phyloP scores from a whole-genome alignment of 306 rosid species.

The Cotoneaster glaucophyllus region DNA sequence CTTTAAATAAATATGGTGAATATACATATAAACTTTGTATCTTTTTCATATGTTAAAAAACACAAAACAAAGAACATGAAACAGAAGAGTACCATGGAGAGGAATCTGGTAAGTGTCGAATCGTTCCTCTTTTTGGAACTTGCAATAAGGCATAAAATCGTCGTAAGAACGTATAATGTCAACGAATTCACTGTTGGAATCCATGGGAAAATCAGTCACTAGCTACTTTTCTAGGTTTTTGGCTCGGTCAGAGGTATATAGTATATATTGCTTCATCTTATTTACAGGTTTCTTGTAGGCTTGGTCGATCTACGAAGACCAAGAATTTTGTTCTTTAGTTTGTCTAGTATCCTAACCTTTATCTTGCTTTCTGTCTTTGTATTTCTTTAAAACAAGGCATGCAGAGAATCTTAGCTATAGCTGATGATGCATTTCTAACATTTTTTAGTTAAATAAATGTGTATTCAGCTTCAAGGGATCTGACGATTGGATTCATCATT shows the following conservation, averaged over 20 bases:
- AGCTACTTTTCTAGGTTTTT: background rate
- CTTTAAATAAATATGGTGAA: too few species aligned
- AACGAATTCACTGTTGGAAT: background rate
- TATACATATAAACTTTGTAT: too few species aligned
- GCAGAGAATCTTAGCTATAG: background rate
- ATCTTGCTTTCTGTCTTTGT: background rate
- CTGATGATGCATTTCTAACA: too few species aligned
- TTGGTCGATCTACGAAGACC: background rate
- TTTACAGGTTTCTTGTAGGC: background rate
- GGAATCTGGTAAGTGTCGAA: background rate
- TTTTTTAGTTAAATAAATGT: too few species aligned
- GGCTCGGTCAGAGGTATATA: too few species aligned
- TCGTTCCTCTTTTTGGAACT: background rate
- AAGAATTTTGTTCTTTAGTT: background rate
- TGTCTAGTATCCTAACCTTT: background rate
- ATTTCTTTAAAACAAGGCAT: background rate
- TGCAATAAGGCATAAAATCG: background rate
- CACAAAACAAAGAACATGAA: background rate
- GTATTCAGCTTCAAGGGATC: too few species aligned
- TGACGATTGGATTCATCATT: too few species aligned
- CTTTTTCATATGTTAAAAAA: background rate
- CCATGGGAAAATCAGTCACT: background rate
- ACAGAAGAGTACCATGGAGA: background rate
- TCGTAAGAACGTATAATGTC: background rate
- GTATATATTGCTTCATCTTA: background rate